Evolutionary conservation across 1,284 basidiomycete genomes (phyloP).

Genomic region (Xerocomus nothofagi): DNA sequence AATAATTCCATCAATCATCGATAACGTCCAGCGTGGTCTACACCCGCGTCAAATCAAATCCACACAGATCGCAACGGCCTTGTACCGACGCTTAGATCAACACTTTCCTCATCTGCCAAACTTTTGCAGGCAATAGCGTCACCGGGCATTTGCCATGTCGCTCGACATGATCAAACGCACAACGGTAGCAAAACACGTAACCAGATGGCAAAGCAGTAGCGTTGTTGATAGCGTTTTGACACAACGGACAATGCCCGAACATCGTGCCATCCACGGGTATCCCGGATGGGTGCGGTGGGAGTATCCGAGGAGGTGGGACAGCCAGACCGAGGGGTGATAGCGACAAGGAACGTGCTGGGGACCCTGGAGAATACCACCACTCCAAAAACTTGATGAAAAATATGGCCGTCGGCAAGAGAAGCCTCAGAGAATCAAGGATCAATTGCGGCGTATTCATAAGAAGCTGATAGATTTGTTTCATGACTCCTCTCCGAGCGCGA

Average conservation of each 20-base stretch:
- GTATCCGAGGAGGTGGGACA: constrained; percentile 73
- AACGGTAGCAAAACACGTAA: constrained; percentile 96
- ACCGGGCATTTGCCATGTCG: constrained; percentile 83
- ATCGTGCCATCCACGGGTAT: constrained; percentile 56
- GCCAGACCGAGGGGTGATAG: constrained; percentile 62
- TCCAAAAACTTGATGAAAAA: constrained; percentile 98
- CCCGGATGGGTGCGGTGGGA: constrained; percentile 70
- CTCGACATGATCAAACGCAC: constrained; percentile 84
- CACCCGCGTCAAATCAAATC: constrained; percentile 14
- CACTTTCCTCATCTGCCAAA: constrained; percentile 87
- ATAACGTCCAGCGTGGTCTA: constrained; percentile 5
- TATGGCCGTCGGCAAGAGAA: constrained; percentile 88
- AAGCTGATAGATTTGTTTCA: constrained; percentile 45
- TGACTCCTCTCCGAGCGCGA: constrained; percentile 37
- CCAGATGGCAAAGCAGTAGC: constrained; percentile 90
- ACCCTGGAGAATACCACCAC: constrained; percentile 98
- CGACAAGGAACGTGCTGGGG: constrained; percentile 73
- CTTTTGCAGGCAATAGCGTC: constrained; percentile 71
- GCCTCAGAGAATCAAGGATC: constrained; percentile 73
- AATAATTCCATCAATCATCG: constrained; percentile 5
- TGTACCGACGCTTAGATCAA: constrained; percentile 51
- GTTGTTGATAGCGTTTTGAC: constrained; percentile 75
- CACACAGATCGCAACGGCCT: constrained; percentile 3
- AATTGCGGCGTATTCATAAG: constrained; percentile 57
- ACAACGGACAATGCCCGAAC: constrained; percentile 86